A percentile compares a stretch with the other conserved stretches of the same genome.
Evolutionary conservation across 257 asterid species (phyloP).

Genomic region (Plantago major): DNA sequence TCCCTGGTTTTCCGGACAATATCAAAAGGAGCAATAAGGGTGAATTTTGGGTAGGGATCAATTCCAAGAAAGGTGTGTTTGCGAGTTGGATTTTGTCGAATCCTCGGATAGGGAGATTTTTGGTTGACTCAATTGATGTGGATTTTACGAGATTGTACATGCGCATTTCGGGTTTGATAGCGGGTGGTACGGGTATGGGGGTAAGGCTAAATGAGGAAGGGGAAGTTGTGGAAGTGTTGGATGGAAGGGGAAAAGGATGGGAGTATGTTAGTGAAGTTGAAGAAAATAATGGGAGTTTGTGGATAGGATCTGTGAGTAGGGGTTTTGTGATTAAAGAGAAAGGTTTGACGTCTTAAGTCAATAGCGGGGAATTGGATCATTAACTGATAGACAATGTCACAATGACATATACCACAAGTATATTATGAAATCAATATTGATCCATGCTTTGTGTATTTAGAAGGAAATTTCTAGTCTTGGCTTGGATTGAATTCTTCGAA

Average conservation of each 20-base stretch:
- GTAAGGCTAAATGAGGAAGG: constrained; percentile 45
- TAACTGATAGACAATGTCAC: too few species aligned
- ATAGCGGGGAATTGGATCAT: too few species aligned
- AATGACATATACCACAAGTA: too few species aligned
- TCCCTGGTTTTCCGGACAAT: constrained; percentile 74
- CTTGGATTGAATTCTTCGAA: too few species aligned
- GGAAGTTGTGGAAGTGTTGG: constrained; percentile 38
- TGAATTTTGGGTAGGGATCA: constrained; percentile 75
- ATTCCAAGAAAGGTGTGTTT: constrained; percentile 34
- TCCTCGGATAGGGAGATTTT: constrained; percentile 40
- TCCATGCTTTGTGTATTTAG: too few species aligned
- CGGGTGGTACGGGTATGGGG: constrained; percentile 43
- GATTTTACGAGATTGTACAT: constrained; percentile 35
- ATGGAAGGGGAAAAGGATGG: constrained; percentile 37
- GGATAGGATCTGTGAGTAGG: constrained; percentile 66
- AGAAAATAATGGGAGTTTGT: constrained; percentile 46
- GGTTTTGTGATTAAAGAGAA: constrained; percentile 36
- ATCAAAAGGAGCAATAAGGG: constrained; percentile 46
- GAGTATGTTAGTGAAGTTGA: constrained; percentile 59
- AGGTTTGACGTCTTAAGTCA: neutral
- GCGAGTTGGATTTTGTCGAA: constrained; percentile 39
- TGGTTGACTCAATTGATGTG: constrained; percentile 28
- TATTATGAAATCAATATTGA: too few species aligned
- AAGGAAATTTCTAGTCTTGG: too few species aligned
- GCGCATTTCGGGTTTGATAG: constrained; percentile 20